Percentiles rank a stretch among this genome's conserved stretches.
Conservation (phyloP, 345 rosid genomes). For the Aurinia saxatilis region DNA sequence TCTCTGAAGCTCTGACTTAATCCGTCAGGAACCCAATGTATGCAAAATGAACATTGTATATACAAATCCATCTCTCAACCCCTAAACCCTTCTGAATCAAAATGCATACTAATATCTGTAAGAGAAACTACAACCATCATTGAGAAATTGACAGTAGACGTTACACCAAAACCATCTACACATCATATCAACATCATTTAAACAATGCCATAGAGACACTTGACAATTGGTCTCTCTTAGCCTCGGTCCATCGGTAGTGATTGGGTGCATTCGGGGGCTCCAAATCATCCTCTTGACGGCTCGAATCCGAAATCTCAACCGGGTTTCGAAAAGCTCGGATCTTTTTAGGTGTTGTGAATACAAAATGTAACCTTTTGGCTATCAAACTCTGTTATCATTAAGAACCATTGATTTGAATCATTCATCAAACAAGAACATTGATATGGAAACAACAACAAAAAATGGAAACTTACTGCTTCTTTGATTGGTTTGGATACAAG, state of each 20-base stretch:
- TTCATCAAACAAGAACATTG: background rate
- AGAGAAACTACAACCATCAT: background rate
- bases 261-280: constrained; percentile 70
- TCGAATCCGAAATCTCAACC: constrained; percentile 15
- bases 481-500: constrained; percentile 55
- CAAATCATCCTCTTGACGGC: constrained; percentile 25
- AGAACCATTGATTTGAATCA: background rate
- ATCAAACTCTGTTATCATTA: constrained; percentile 39
- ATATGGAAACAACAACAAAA: background rate
- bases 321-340: constrained; percentile 37
- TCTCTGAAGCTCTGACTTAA: constrained; percentile 1
- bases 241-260: constrained; percentile 21
- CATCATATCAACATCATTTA: background rate
- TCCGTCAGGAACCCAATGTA: no score
- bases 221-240: constrained; percentile 31
- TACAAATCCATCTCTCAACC: constrained; percentile 4
- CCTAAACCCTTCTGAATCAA: background rate
- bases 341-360: constrained; percentile 64
- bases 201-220: constrained; percentile 53
- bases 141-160: background rate
- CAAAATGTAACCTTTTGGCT: constrained; percentile 58
- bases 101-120: constrained; percentile 8
- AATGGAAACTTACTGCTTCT: constrained; percentile 60
- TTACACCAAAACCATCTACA: constrained; percentile 6
- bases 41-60: constrained; percentile 6